Evolutionary conservation across 805 yeast genomes (phyloP), one percentile per base, ranked within the genome.

Genomic region (Monosporozyma yasuniensis): DNA sequence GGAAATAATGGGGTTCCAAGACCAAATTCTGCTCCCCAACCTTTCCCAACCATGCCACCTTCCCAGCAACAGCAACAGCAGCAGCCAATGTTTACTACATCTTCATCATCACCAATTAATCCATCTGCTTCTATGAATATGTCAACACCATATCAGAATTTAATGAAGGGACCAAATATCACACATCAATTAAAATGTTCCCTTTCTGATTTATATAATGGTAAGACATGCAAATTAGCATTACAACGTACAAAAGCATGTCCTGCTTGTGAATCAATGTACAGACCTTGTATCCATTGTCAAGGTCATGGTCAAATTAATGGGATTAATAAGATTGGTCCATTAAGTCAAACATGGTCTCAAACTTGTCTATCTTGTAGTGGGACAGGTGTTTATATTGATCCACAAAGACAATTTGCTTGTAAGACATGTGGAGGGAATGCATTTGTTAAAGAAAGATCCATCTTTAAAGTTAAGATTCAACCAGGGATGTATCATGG

Each of bases 401-500:
- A 39, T 39, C 42, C 72, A 16, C 61, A 66, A 3, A 47, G 52
- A 1, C 59, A 60, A 37, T 70, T 66, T 46, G 49, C 61, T 2
- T 77, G 81, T 69, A 49, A 59, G 48, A 57, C 64, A 47, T 72
- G 81, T 72, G 48, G 68, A 54, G 77, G 80, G 0, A 51, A 58
- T 9, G 81, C 79, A 18, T 74, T 72, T 51, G 55, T 71, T 16
- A 71, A 74, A 51, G 77, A 70, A 42, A 70, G 76, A 32, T 77
- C 77, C 51, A 71, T 81, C 9, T 64, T 83, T 28, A 72, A 74
- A 45, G 72, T 83, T 8, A 66, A 67, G n/a, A 69, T 82, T 2
- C 72, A 74, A 16, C 79, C 81, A 2, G 90, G 90, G 2, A 69
- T 79, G 39, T 65, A 66, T 41, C 62, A 75, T 46, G 80, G 81